Conservation (phyloP, 140 eudicot species). For the Senecio squalidus region DNA sequence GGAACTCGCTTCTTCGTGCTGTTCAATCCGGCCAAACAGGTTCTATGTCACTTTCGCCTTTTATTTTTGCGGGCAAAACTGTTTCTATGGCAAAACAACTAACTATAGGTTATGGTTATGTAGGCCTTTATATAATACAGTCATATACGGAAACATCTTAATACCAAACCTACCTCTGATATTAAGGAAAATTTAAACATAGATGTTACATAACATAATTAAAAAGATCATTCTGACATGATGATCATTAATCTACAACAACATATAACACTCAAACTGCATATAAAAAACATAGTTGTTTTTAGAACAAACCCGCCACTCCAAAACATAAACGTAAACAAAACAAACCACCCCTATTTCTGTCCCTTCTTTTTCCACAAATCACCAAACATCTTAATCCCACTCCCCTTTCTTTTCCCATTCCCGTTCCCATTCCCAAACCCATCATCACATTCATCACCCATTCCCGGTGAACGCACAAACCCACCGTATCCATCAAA, state of each 20-base stretch:
- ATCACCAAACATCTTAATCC: conserved; percentile 85
- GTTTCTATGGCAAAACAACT: too few species aligned
- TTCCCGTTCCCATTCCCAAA: too few species aligned
- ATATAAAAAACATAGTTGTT: conserved; percentile 13
- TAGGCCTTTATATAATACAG: neutral
- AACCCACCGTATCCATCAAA: conserved; percentile 50
- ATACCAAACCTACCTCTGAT: neutral
- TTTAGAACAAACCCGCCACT: conserved; percentile 19
- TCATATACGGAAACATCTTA: neutral
- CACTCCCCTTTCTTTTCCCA: conserved; percentile 74
- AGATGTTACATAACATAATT: conserved; percentile 16
- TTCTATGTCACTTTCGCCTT: too few species aligned
- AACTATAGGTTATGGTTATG: too few species aligned
- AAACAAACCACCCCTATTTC: conserved; percentile 26
- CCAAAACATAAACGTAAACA: conserved; percentile 6
- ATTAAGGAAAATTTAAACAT: neutral
- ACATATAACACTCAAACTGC: conserved; percentile 21
- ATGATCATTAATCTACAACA: conserved; percentile 33
- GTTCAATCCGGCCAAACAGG: too few species aligned
- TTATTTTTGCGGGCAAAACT: too few species aligned
- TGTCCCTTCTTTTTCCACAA: conserved; percentile 90
- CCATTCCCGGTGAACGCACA: conserved; percentile 54
- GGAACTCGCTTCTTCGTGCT: too few species aligned
- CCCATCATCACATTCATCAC: conserved; percentile 59
- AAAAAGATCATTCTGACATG: conserved; percentile 21